Percentiles rank a stretch among this genome's conserved stretches.
Conservation (phyloP, 1,139 yeast species). For the Debaryomyces subglobosus region DNA sequence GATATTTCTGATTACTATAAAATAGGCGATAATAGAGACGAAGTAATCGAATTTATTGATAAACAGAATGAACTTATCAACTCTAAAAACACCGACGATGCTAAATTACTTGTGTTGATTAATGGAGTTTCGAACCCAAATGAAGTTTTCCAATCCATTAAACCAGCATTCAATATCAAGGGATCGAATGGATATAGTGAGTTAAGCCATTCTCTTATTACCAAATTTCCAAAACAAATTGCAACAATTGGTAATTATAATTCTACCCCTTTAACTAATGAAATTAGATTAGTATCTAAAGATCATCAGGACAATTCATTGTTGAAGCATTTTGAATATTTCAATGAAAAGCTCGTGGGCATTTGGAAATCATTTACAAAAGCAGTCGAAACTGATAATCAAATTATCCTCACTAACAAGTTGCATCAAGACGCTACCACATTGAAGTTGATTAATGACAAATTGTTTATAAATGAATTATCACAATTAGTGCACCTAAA, state of each 20-base stretch:
- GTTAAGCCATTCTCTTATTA: conserved; percentile 18
- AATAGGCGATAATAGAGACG: conserved; percentile 31
- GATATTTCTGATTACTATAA: conserved; percentile 38
- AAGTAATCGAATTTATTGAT: conserved; percentile 30
- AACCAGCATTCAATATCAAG: conserved; percentile 24
- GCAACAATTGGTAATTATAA: conserved; percentile 9
- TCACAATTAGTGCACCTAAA: conserved; percentile 46
- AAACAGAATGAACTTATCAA: conserved; percentile 18
- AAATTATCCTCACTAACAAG: conserved; percentile 13
- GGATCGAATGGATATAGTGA: conserved; percentile 10
- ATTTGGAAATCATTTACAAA: conserved; percentile 40
- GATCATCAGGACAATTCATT: conserved; percentile 22
- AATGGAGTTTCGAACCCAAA: conserved; percentile 42
- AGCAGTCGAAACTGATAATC: conserved; percentile 5
- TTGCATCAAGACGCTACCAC: conserved; percentile 9
- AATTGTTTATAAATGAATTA: conserved; percentile 49
- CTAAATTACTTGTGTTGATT: conserved; percentile 41
- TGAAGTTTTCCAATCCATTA: conserved; percentile 20
- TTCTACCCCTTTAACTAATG: conserved; percentile 32
- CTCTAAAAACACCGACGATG: conserved; percentile 14
- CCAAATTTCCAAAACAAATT: conserved; percentile 23
- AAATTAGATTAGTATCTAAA: conserved; percentile 34
- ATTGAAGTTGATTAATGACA: conserved; percentile 42
- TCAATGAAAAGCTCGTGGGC: conserved; percentile 32
- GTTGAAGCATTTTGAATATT: conserved; percentile 35